Conservation (phyloP, 352 stramenopile species). For the Phytophthora ramorum region DNA sequence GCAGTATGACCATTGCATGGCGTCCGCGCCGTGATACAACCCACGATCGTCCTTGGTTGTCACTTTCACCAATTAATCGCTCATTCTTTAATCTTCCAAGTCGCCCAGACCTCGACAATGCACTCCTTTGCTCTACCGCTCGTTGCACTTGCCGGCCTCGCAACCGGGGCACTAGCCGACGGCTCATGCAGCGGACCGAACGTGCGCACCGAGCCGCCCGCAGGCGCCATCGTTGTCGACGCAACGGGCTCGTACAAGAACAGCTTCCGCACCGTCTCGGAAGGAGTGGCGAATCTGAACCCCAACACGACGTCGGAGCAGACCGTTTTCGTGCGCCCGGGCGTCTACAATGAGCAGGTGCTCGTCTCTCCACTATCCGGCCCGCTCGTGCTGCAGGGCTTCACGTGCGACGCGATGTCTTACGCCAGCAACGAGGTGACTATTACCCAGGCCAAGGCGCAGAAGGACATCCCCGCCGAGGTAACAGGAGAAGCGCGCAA, state of each 20-base stretch:
- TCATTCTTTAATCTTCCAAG: slow-evolving; percentile 22
- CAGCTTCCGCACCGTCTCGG: slow-evolving; percentile 28
- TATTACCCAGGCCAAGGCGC: slow-evolving; percentile 34
- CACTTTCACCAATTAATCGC: too few species aligned
- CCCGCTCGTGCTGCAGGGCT: slow-evolving; percentile 30
- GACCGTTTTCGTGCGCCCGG: slow-evolving; percentile 30
- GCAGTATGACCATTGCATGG: neutral
- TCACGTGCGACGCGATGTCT: slow-evolving; percentile 28
- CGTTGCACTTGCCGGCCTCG: slow-evolving; percentile 21
- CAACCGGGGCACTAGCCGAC: slow-evolving; percentile 12
- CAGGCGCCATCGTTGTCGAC: slow-evolving; percentile 28
- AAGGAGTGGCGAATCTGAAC: slow-evolving; percentile 19
- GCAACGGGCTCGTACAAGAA: slow-evolving; percentile 30
- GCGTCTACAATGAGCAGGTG: slow-evolving; percentile 35
- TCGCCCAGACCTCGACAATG: slow-evolving; percentile 19
- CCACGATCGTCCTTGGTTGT: too few species aligned
- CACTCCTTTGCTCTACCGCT: slow-evolving; percentile 23
- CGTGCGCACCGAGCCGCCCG: slow-evolving; percentile 16
- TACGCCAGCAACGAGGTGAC: slow-evolving; percentile 31
- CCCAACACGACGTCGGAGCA: slow-evolving; percentile 30
- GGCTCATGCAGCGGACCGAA: slow-evolving; percentile 21
- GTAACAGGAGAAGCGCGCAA: slow-evolving; percentile 23
- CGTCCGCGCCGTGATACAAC: too few species aligned
- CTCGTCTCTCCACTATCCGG: slow-evolving; percentile 20
- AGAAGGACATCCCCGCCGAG: slow-evolving; percentile 34